These are phyloP conservation scores for Mycena citricolor DNA, from an alignment of 1,284 basidiomycete genomes.

Conservation along the genomic window DNA sequence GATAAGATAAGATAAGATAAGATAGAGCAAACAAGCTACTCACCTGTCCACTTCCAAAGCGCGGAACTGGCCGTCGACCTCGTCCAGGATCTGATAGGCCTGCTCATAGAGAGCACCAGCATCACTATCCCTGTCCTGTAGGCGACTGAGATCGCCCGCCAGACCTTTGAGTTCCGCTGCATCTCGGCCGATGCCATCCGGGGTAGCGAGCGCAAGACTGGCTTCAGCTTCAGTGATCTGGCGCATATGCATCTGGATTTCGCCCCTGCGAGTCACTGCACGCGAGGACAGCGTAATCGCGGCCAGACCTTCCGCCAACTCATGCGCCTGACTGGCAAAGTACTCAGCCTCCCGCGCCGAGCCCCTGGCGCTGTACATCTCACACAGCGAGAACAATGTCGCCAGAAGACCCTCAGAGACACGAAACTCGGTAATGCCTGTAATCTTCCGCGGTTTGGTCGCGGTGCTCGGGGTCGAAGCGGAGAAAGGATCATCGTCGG, in stretches of 20 bases:
- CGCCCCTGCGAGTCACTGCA: slow-evolving; percentile 63
- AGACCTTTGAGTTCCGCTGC: slow-evolving; percentile 63
- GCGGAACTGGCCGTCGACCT: slow-evolving; percentile 54
- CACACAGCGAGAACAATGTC: slow-evolving; percentile 62
- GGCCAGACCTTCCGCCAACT: slow-evolving; percentile 66
- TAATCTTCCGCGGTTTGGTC: slow-evolving; percentile 32
- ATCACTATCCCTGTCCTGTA: slow-evolving; percentile 46
- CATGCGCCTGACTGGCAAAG: slow-evolving; percentile 72
- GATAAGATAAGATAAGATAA: too few species aligned
- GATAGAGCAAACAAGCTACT: too few species aligned
- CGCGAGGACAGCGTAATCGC: slow-evolving; percentile 64
- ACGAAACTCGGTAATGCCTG: too few species aligned
- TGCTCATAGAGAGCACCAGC: slow-evolving; percentile 53
- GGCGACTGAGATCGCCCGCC: slow-evolving; percentile 57
- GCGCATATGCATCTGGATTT: slow-evolving; percentile 66
- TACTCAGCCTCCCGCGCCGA: slow-evolving; percentile 82
- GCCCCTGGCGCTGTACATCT: slow-evolving; percentile 67
- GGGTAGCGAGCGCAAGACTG: slow-evolving; percentile 52
- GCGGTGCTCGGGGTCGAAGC: slow-evolving; percentile 24
- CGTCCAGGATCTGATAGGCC: slow-evolving; percentile 55
- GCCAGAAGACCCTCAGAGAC: slow-evolving; percentile 68
- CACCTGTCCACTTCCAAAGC: slow-evolving; percentile 49
- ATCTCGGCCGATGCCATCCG: slow-evolving; percentile 52
- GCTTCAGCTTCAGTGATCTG: slow-evolving; percentile 53
- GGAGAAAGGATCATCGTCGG: slow-evolving; percentile 62